A percentile compares a stretch with the other conserved stretches of the same genome.
Evolutionary conservation across 495 filamentous ascomycete genomes (phyloP).

Genomic region (Neurospora pannonica): DNA sequence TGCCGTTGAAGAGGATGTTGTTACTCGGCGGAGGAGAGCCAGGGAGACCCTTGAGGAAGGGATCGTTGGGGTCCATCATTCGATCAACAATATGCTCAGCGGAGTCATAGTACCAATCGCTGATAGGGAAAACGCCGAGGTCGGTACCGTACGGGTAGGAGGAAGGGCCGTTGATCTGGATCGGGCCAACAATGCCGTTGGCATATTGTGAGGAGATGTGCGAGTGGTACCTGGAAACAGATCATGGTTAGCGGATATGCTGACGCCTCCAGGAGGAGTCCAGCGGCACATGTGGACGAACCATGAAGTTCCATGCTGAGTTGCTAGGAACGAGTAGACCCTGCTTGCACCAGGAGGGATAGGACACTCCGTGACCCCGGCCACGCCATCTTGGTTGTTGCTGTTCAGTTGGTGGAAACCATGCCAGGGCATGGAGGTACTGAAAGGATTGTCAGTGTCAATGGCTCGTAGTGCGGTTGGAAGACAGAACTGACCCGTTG

Average conservation of each 20-base stretch:
- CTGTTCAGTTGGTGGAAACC: constrained; percentile 19
- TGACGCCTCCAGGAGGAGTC: not conserved
- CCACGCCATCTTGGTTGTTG: constrained; percentile 32
- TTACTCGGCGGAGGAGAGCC: constrained; percentile 7
- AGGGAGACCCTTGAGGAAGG: constrained; percentile 21
- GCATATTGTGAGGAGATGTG: constrained; percentile 40
- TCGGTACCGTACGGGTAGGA: constrained; percentile 39
- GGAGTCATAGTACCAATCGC: constrained; percentile 25
- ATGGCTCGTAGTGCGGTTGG: not conserved
- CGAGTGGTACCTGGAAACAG: constrained; percentile 34
- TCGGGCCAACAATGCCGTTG: constrained; percentile 31
- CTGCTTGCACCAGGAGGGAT: constrained; percentile 28
- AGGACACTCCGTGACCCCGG: constrained; percentile 32
- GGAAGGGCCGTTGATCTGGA: constrained; percentile 43
- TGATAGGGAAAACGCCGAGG: constrained; percentile 33
- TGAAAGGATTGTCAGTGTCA: not conserved
- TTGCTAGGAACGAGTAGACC: constrained; percentile 42
- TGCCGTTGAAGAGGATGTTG: constrained; percentile 24
- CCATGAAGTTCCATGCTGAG: constrained; percentile 45
- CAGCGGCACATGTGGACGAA: constrained; percentile 13
- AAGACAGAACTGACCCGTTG: constrained; percentile 8
- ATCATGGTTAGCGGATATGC: not conserved
- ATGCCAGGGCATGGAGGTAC: constrained; percentile 21
- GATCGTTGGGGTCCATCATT: constrained; percentile 31
- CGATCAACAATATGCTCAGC: not conserved